Conservation (phyloP, 345 rosid species). For the Dipteronia dyeriana region DNA sequence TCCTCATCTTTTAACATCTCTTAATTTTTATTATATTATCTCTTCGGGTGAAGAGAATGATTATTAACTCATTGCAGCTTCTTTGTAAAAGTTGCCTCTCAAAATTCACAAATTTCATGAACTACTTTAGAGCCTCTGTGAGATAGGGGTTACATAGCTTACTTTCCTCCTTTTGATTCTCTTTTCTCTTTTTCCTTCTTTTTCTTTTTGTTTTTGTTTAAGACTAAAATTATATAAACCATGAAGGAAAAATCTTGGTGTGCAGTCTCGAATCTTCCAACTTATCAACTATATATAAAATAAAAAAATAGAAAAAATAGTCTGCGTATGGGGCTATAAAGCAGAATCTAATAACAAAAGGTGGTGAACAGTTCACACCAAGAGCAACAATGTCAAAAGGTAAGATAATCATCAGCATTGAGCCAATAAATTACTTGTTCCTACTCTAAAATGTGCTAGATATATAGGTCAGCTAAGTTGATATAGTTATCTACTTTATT, state of each 20-base stretch:
- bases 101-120: not conserved
- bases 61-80: constrained; percentile 16
- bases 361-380: not conserved
- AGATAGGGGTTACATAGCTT: not conserved
- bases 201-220: not conserved
- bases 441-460: constrained; percentile 10
- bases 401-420: constrained; percentile 23
- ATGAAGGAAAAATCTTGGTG: not conserved
- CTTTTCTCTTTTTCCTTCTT: too few relatives aligned
- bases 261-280: not conserved
- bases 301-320: too few relatives aligned
- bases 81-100: not conserved
- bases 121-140: not conserved
- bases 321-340: too few relatives aligned
- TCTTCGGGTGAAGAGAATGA: constrained; percentile 1
- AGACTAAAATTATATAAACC: not conserved
- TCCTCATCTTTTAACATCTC: not conserved
- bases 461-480: constrained; percentile 18
- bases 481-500: constrained; percentile 2
- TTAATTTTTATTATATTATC: not conserved
- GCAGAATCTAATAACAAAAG: not conserved
- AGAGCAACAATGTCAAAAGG: constrained; percentile 28
- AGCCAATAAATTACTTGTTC: constrained; percentile 33
- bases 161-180: not conserved
- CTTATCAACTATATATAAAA: not conserved